Percentiles rank a stretch among this genome's conserved stretches.
These are phyloP conservation scores for Colletotrichum siamense DNA, from an alignment of 2,329 filamentous ascomycete species.

Conservation along the genomic window DNA sequence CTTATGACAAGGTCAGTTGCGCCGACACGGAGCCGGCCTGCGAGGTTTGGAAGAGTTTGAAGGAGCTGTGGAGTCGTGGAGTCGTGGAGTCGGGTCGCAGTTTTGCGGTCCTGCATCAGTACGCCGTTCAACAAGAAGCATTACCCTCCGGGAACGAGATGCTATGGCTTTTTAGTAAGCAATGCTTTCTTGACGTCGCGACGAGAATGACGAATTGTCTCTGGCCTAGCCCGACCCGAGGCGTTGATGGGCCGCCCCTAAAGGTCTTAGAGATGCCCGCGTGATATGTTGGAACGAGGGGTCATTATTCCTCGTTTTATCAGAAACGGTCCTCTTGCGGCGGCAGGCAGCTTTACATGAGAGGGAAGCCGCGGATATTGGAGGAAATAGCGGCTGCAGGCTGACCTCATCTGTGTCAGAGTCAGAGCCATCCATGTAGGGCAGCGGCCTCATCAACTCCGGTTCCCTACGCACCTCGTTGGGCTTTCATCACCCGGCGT, in stretches of 20 bases:
- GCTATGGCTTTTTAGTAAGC: background rate
- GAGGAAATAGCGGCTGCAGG: conserved; percentile 19
- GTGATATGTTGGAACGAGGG: conserved; percentile 11
- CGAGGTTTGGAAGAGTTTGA: background rate
- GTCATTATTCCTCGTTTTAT: background rate
- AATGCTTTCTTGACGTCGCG: background rate
- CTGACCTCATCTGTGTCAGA: conserved; percentile 26
- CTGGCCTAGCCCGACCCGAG: conserved; percentile 1
- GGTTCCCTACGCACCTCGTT: background rate
- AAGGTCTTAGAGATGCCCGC: background rate
- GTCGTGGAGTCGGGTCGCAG: background rate
- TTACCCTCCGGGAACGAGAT: background rate
- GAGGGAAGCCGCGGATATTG: conserved; percentile 24
- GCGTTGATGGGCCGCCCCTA: background rate
- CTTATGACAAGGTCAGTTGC: background rate
- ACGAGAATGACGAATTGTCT: conserved; percentile 16
- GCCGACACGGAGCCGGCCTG: background rate
- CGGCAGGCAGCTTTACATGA: conserved; percentile 6
- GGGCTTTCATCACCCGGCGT: background rate
- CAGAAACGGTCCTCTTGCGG: background rate
- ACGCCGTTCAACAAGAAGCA: background rate
- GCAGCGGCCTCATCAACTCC: background rate
- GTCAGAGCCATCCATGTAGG: background rate
- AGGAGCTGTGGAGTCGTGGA: background rate
- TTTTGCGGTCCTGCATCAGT: background rate